These are phyloP conservation scores for Phytophthora sp. DNA, from an alignment of 352 stramenopile species.

Conservation along the genomic window DNA sequence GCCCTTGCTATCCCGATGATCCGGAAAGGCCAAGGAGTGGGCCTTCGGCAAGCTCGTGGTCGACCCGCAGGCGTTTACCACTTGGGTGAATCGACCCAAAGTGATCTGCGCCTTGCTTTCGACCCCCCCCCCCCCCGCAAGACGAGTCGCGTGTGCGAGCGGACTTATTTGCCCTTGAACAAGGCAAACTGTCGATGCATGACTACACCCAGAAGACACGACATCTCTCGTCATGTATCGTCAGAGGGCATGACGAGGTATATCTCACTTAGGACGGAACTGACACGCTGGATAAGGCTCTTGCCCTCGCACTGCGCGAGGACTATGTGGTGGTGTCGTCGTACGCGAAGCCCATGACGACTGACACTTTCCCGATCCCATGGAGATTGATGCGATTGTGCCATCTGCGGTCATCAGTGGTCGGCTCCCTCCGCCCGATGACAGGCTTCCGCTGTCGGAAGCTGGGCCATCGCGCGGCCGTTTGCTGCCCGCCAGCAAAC, in stretches of 20 bases:
- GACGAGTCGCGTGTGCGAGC: constrained; percentile 23
- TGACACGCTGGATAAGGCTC: constrained; percentile 9
- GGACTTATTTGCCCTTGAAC: too few relatives aligned
- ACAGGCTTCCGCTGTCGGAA: too few relatives aligned
- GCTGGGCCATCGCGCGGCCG: too few relatives aligned
- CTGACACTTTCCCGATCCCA: not conserved
- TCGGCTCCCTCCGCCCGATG: too few relatives aligned
- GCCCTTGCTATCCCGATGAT: constrained; percentile 21
- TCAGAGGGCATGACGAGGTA: too few relatives aligned
- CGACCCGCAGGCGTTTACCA: constrained; percentile 8
- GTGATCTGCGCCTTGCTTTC: constrained; percentile 20
- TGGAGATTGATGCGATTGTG: constrained; percentile 21
- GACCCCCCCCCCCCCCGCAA: constrained; percentile 24
- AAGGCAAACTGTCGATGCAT: constrained; percentile 18
- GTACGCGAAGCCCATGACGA: not conserved
- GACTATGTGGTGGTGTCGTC: constrained; percentile 11
- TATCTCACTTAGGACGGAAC: not conserved
- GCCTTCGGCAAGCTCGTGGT: constrained; percentile 21
- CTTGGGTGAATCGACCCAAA: constrained; percentile 11
- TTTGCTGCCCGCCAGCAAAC: too few relatives aligned
- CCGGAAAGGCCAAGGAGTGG: constrained; percentile 27
- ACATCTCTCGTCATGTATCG: constrained; percentile 9
- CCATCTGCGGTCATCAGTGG: too few relatives aligned
- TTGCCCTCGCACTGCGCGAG: not conserved
- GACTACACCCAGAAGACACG: constrained; percentile 20